Base-by-base conservation (phyloP, 164 flowering plant genomes). In the Umbilicus rupestris region DNA sequence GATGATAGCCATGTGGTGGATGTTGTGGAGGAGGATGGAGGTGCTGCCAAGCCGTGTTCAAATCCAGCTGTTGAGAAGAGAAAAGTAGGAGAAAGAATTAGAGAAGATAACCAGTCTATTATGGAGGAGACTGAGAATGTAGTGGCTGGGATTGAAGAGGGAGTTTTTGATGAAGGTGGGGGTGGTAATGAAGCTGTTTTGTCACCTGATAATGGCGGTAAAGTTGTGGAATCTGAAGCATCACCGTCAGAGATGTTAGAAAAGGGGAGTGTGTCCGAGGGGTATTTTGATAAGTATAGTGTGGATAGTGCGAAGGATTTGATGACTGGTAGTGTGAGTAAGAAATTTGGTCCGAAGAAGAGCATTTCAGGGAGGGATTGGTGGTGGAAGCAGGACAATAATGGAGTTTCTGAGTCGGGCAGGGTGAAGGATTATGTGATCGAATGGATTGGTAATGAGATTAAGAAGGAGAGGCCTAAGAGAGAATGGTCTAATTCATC, bases 381-480 rank as follows among this genome's bases (percentile, higher is more conserved):
- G 94, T 85, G 97, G 96, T 85, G 96, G 96, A 78, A 78, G 30
- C 92, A 90, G 75, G 95, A 86, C 46, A 80, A 70, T 63, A 79
- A 76, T 19, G 77, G 78, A 5, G 84, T 78, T 16, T 78, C 79
- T 8, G 89, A 83, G 29, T 78, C 86, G 8, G 88, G 87, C n/a
- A 73, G 87, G 57, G 88, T 85, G 47, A 94, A 90, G 79, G 97
- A 94, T 63, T 91, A 94, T 71, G 98, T 94, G 69, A 87, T 89
- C 97, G 97, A 93, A 73, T 93, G 98, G 98, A 87, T 93, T 60
- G 97, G 97, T 70, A 87, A 75, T 60, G 96, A 94, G 84, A 86
- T 94, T 10, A 86, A 77, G 75, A 93, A 89, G 77, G 97, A 90
- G 70, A 85, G 89, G 39, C 92, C 92, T 0, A 88, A 82, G 39